These are phyloP conservation scores for Crucibulum laeve DNA, from an alignment of 768 basidiomycete genomes.

Conservation along the genomic window DNA sequence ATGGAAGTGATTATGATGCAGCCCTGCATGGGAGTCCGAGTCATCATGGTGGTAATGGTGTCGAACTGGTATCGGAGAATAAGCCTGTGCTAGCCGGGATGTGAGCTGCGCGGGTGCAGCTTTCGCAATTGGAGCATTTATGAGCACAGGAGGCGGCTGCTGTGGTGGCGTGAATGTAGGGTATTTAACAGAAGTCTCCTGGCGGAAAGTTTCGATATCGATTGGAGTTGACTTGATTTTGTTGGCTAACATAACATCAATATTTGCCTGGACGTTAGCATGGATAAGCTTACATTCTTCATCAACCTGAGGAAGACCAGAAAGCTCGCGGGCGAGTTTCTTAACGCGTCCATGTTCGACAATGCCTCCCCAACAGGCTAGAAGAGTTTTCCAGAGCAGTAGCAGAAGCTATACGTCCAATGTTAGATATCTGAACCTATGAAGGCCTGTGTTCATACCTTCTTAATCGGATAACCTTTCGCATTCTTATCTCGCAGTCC, in stretches of 20 bases:
- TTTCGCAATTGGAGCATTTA: slow-evolving; percentile 28
- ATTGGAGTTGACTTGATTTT: slow-evolving; percentile 87
- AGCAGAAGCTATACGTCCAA: slow-evolving; percentile 67
- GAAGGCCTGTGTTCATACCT: slow-evolving; percentile 41
- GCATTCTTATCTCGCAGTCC: slow-evolving; percentile 89
- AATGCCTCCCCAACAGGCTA: slow-evolving; percentile 91
- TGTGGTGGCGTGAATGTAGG: slow-evolving; percentile 82
- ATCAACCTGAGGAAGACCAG: slow-evolving; percentile 63
- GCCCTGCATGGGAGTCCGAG: slow-evolving; percentile 41
- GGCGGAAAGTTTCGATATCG: slow-evolving; percentile 85
- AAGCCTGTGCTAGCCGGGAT: slow-evolving; percentile 80
- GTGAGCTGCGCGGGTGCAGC: slow-evolving; percentile 35
- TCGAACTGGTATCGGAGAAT: slow-evolving; percentile 89
- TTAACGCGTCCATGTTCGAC: slow-evolving; percentile 83
- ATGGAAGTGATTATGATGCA: slow-evolving; percentile 26
- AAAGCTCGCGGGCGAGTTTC: slow-evolving; percentile 78
- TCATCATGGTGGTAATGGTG: slow-evolving; percentile 93
- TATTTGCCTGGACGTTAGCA: slow-evolving; percentile 6
- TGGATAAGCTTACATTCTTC: slow-evolving; percentile 26
- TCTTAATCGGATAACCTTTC: slow-evolving; percentile 96
- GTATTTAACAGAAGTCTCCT: slow-evolving; percentile 92
- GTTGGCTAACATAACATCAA: slow-evolving; percentile 32
- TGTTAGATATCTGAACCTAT: neutral
- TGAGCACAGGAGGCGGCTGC: slow-evolving; percentile 28
- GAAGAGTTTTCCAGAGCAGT: slow-evolving; percentile 89